Conservation (phyloP, 1,284 basidiomycete genomes). For the Puccinia coronata region DNA sequence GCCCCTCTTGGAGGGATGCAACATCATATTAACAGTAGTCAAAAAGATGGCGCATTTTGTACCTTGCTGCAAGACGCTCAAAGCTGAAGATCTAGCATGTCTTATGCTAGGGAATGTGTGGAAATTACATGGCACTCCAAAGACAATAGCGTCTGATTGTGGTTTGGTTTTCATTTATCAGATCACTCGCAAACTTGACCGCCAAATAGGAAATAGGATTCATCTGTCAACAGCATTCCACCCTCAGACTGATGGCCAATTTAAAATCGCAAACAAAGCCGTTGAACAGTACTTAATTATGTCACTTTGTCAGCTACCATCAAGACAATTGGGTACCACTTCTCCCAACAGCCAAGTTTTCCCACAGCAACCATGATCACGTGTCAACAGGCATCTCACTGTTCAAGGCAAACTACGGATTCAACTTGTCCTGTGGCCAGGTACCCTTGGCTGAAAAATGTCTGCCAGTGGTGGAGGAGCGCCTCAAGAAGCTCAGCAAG, state of each 20-base stretch:
- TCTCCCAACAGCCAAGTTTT: constrained; percentile 42
- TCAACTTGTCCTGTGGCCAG: background rate
- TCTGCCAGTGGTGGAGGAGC: background rate
- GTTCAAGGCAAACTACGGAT: background rate
- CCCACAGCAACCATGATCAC: background rate
- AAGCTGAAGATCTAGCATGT: background rate
- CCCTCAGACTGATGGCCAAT: constrained; percentile 36
- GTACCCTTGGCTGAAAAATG: background rate
- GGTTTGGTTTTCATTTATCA: constrained; percentile 20
- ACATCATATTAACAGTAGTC: too few relatives aligned
- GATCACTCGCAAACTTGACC: background rate
- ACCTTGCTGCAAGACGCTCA: background rate
- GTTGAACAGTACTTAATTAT: constrained; percentile 29
- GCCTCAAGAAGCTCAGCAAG: background rate
- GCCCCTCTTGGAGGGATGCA: background rate
- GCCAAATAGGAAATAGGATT: background rate
- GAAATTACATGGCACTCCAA: constrained; percentile 14
- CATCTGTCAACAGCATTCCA: constrained; percentile 5
- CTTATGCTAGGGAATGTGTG: background rate
- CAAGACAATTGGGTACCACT: constrained; percentile 23
- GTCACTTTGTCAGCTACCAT: constrained; percentile 20
- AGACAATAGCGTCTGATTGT: constrained; percentile 18
- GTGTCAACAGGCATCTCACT: background rate
- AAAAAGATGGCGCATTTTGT: too few relatives aligned
- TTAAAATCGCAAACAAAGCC: constrained; percentile 14